phyloP scores from a whole-genome alignment of 208 protist species.

The Trypanosomatidae sp. region DNA sequence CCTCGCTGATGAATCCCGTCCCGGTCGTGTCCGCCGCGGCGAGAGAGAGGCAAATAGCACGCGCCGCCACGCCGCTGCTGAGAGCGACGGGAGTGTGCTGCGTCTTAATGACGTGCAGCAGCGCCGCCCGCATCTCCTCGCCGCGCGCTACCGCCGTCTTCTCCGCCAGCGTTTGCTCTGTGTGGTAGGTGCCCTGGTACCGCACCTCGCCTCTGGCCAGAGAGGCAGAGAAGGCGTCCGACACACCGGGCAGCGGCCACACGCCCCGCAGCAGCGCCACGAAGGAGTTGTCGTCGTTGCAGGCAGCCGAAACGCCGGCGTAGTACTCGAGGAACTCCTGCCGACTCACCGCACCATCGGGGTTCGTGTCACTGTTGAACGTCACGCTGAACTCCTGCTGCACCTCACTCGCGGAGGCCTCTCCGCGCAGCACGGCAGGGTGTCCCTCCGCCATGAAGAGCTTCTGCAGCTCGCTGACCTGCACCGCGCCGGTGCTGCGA shows the following conservation, averaged over 20 bases:
- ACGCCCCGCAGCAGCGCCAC: slow-evolving; percentile 54
- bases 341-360: slow-evolving; percentile 62
- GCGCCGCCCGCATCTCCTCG: slow-evolving; percentile 35
- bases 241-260: slow-evolving; percentile 49
- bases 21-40: slow-evolving; percentile 27
- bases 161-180: slow-evolving; percentile 40
- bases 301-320: slow-evolving; percentile 52
- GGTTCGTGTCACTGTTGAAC: slow-evolving; percentile 86
- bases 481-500: slow-evolving; percentile 27
- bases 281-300: slow-evolving; percentile 63
- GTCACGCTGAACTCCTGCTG: slow-evolving; percentile 50
- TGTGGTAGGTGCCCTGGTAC: slow-evolving; percentile 34
- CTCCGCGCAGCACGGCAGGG: slow-evolving; percentile 54
- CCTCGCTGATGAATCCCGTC: slow-evolving; percentile 46
- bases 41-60: slow-evolving; percentile 43
- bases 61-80: slow-evolving; percentile 25
- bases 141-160: slow-evolving; percentile 43
- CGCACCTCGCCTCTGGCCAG: slow-evolving; percentile 14
- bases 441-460: slow-evolving; percentile 51
- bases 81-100: slow-evolving; percentile 50
- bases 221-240: slow-evolving; percentile 22
- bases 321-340: slow-evolving; percentile 91
- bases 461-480: slow-evolving; percentile 41
- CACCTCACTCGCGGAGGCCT: slow-evolving; percentile 39
- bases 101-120: slow-evolving; percentile 37